Evolutionary conservation across 192 early-diverging fungal species (phyloP), one percentile per base, ranked within the genome.

Genomic region (Globomyces pollinis-pini): DNA sequence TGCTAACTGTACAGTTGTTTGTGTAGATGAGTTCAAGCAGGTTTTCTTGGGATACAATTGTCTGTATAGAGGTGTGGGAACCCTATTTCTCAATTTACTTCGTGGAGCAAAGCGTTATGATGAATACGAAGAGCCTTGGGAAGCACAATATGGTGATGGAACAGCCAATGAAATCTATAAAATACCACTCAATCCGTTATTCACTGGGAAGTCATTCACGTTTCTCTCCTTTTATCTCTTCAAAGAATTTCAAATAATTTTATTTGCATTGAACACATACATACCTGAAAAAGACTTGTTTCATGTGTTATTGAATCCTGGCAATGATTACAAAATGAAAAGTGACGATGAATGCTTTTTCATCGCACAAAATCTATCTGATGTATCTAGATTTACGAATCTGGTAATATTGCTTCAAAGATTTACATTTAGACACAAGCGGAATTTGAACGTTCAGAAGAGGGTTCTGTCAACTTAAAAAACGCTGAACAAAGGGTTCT

Each of bases 81-180:
- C 84, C 11, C 39, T 88, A 12, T 61, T 88, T 26, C 70, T 82
- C 21, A 88, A 88, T 62, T 65, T 88, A 2, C 47, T 88, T 1
- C 77, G 82, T 34, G 75, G 79, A 21, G 47, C 58, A 34, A 26
- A 45, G 45, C 26, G 72, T 70, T 50, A 63, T 36, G 38, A 47
- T 12, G 15, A 55, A 26, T 85, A 83, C 60, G 66, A 79, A 24
- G 72, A 80, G 34, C 72, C 78, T 0, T 88, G 86, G 86, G 65
- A 78, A 49, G 79, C 83, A 5, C 81, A 85, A 38, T 88, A 86
- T 52, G 83, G 66, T 24, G 86, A 88, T 53, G 84, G 23, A 47
- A 26, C 8, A 18, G 5, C 5, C 6, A 87, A 87, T 55, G 82
- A 88, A 57, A 57, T 86, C 1, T 86, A 84, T 52, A 66, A 67